These are phyloP conservation scores for Ilex paraguariensis DNA, from an alignment of 305 asterid species.

Conservation along the genomic window DNA sequence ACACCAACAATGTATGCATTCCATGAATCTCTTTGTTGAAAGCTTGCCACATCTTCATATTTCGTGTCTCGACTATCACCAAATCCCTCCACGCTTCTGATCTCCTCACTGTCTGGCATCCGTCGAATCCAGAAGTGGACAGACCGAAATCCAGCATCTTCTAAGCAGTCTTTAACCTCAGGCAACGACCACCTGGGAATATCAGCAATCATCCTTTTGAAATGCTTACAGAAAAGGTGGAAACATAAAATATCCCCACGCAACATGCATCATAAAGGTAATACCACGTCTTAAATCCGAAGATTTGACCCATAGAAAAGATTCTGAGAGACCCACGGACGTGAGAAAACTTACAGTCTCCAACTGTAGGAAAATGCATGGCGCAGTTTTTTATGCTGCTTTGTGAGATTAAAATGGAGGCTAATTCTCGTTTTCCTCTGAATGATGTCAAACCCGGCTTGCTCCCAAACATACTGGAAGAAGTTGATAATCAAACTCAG, in stretches of 20 bases:
- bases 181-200: conserved; percentile 85
- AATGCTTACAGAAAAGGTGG: background rate
- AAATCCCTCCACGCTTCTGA: conserved; percentile 59
- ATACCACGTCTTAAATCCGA: background rate
- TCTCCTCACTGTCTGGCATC: conserved; percentile 80
- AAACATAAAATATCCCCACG: background rate
- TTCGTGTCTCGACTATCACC: conserved; percentile 63
- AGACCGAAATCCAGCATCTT: conserved; percentile 79
- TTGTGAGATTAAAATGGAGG: conserved; percentile 84
- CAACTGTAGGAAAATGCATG: conserved; percentile 96
- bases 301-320: background rate
- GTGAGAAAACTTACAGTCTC: conserved; percentile 72
- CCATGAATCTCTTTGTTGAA: conserved; percentile 94
- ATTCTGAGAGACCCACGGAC: too few relatives aligned
- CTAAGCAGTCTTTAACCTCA: conserved; percentile 81
- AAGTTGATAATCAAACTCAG: background rate
- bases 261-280: background rate
- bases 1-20: conserved; percentile 84
- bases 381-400: conserved; percentile 61
- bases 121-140: conserved; percentile 81
- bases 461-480: conserved; percentile 90
- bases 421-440: conserved; percentile 92
- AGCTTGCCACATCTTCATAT: conserved; percentile 77
- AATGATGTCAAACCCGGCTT: conserved; percentile 80
- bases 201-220: background rate